These are phyloP conservation scores for Rugonectria rugulosa DNA, from an alignment of 2,329 filamentous ascomycete genomes.

Conservation along the genomic window DNA sequence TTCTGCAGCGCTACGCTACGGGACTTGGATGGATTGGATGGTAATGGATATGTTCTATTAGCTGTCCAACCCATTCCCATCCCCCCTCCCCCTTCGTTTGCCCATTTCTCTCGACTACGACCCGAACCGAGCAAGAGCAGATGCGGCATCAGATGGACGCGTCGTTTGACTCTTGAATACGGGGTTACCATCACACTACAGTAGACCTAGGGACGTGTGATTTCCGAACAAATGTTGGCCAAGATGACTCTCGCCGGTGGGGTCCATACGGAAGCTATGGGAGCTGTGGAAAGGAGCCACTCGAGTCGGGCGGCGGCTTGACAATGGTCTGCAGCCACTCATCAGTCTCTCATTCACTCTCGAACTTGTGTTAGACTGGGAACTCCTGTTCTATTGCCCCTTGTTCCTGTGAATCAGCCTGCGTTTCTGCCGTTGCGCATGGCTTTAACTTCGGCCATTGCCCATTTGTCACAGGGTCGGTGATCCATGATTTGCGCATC, in stretches of 20 bases:
- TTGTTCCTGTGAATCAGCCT: neutral
- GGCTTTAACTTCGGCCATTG: conserved; percentile 3
- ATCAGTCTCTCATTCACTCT: conserved; percentile 1
- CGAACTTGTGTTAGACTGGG: neutral
- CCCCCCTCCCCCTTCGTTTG: neutral
- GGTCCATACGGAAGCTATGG: conserved; percentile 6
- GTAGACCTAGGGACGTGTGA: neutral
- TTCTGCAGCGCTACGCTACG: conserved; percentile 19
- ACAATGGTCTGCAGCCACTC: conserved; percentile 6
- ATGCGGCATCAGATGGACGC: no score
- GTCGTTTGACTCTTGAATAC: neutral
- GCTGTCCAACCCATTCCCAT: neutral
- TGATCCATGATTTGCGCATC: neutral
- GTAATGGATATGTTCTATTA: neutral
- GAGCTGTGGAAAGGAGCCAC: conserved; percentile 15
- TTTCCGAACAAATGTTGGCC: neutral
- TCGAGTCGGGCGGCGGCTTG: conserved; percentile 9
- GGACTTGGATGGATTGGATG: conserved; percentile 12
- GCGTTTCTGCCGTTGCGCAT: conserved; percentile 6
- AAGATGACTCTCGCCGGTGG: conserved; percentile 13
- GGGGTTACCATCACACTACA: conserved; percentile 1
- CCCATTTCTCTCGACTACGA: neutral
- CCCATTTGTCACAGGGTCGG: neutral
- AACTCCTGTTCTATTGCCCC: conserved; percentile 1
- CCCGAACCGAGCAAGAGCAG: conserved; percentile 8